A percentile compares a stretch with the other conserved stretches of the same genome.
These are phyloP conservation scores for Hypocrella siamensis DNA, from an alignment of 2,329 filamentous ascomycete genomes.

Conservation along the genomic window DNA sequence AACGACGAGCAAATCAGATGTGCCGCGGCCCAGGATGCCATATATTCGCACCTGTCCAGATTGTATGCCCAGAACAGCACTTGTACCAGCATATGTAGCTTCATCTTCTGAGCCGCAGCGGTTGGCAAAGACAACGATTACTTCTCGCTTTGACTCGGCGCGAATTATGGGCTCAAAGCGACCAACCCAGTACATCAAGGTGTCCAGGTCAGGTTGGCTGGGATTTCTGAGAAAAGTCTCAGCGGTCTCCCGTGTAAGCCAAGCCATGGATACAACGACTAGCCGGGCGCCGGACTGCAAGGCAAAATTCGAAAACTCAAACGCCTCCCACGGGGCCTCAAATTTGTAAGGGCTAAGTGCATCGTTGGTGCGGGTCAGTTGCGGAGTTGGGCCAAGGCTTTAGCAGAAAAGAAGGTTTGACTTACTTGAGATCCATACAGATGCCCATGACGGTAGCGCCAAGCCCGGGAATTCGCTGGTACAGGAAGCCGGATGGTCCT, in stretches of 20 bases:
- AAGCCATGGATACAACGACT: constrained; percentile 63
- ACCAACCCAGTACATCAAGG: constrained; percentile 59
- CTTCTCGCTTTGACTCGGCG: constrained; percentile 34
- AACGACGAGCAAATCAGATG: constrained; percentile 52
- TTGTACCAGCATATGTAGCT: constrained; percentile 58
- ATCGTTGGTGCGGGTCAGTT: not conserved
- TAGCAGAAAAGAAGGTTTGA: not conserved
- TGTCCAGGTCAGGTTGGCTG: constrained; percentile 53
- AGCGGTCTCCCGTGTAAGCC: constrained; percentile 46
- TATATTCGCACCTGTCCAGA: constrained; percentile 52
- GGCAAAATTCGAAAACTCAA: constrained; percentile 37
- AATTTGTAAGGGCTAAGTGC: constrained; percentile 18
- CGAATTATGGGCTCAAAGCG: constrained; percentile 51
- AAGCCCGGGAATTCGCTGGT: constrained; percentile 26
- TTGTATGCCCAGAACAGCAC: constrained; percentile 51
- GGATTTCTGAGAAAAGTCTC: constrained; percentile 29
- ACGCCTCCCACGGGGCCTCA: constrained; percentile 20
- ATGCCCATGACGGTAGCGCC: constrained; percentile 43
- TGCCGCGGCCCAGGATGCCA: constrained; percentile 53
- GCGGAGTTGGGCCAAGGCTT: not conserved
- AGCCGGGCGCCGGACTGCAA: constrained; percentile 40
- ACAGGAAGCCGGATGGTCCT: constrained; percentile 33
- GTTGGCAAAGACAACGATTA: constrained; percentile 58
- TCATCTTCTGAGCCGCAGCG: constrained; percentile 50
- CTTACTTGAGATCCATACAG: constrained; percentile 48